Evolutionary conservation across 2,329 filamentous ascomycete genomes (phyloP).

Genomic region (Trichoderma pleuroti): DNA sequence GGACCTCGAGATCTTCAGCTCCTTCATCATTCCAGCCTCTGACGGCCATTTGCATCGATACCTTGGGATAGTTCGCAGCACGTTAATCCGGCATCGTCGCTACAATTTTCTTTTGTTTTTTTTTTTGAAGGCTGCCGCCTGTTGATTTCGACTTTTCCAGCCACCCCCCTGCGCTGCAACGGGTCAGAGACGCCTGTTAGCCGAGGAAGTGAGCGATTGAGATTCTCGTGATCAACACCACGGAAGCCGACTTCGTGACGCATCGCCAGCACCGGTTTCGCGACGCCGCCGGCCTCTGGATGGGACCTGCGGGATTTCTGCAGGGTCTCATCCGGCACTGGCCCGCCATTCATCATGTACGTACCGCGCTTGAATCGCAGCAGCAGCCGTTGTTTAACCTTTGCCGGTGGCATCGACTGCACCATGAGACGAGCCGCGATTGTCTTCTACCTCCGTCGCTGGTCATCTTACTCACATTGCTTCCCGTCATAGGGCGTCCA

Average conservation of each 20-base stretch:
- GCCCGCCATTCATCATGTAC: conserved; percentile 27
- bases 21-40: conserved; percentile 18
- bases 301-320: conserved; percentile 21
- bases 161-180: not conserved
- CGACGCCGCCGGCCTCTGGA: conserved; percentile 19
- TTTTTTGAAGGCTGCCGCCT: not conserved
- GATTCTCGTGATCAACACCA: not conserved
- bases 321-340: conserved; percentile 21
- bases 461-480: conserved; percentile 11
- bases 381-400: not conserved
- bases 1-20: conserved; percentile 20
- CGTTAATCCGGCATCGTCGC: not conserved
- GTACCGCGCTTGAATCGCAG: conserved; percentile 16
- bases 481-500: conserved; percentile 43
- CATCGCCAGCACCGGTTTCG: not conserved
- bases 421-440: not conserved
- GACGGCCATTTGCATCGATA: conserved; percentile 18
- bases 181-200: conserved; percentile 2
- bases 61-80: not conserved
- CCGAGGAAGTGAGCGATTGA: not conserved
- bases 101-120: not conserved
- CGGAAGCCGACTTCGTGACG: not conserved
- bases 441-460: conserved; percentile 3
- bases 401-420: not conserved
- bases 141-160: not conserved